Conservation (phyloP, 2,329 filamentous ascomycete species). For the Mollisiaceae sp. region DNA sequence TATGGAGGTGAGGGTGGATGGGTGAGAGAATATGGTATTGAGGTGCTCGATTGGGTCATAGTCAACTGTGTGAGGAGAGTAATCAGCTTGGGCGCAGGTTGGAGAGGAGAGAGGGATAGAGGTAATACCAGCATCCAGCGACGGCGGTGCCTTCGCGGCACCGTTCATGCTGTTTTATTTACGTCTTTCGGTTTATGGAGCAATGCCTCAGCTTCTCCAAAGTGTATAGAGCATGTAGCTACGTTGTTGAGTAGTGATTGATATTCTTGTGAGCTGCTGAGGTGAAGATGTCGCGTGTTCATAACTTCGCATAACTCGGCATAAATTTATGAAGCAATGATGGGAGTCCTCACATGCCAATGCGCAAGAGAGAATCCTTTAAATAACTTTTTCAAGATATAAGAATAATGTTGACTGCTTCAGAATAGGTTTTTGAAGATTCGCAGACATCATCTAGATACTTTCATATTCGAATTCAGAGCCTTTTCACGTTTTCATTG, state of each 20-base stretch:
- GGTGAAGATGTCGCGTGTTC: conserved; percentile 19
- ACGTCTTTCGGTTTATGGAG: not conserved
- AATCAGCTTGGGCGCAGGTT: conserved; percentile 26
- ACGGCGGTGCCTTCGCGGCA: conserved; percentile 35
- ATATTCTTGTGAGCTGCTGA: conserved; percentile 1
- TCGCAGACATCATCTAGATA: not conserved
- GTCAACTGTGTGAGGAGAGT: conserved; percentile 58
- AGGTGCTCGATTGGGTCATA: conserved; percentile 94
- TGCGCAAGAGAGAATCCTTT: not conserved
- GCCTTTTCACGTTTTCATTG: not conserved
- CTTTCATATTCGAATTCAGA: not conserved
- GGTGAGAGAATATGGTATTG: conserved; percentile 91
- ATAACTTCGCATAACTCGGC: conserved; percentile 26
- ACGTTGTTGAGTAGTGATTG: conserved; percentile 9
- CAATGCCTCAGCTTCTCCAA: not conserved
- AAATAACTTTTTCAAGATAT: not conserved
- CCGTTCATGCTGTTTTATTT: conserved; percentile 40
- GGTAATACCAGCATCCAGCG: conserved; percentile 43
- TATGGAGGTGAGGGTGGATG: conserved; percentile 81
- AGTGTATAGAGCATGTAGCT: not conserved
- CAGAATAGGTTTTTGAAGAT: too few species aligned
- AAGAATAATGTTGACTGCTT: not conserved
- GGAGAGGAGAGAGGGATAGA: conserved; percentile 9
- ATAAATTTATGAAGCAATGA: conserved; percentile 25
- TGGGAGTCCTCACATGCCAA: conserved; percentile 3